A percentile compares a stretch with the other conserved stretches of the same genome.
Conservation (phyloP, 495 filamentous ascomycete species). For the Hyaloscypha hepaticicola region DNA sequence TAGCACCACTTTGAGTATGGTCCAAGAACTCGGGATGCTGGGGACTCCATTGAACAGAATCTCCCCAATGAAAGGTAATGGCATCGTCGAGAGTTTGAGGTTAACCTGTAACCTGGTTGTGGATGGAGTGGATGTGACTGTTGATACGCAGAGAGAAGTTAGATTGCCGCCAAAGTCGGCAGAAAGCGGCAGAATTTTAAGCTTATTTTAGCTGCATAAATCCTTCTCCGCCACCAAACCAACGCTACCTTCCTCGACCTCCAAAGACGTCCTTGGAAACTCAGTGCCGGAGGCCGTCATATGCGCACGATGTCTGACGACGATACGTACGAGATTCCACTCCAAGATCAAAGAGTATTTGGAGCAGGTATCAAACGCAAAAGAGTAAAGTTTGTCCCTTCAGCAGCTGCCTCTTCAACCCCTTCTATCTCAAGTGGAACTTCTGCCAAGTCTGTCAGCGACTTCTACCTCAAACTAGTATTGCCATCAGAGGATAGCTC, state of each 20-base stretch:
- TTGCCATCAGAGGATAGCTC: constrained; percentile 41
- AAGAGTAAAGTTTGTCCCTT: constrained; percentile 75
- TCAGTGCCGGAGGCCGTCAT: neutral
- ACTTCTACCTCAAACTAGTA: constrained; percentile 73
- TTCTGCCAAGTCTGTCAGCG: constrained; percentile 48
- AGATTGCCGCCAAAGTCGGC: neutral
- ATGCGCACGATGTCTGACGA: constrained; percentile 27
- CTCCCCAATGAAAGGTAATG: constrained; percentile 68
- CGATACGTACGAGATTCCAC: constrained; percentile 48
- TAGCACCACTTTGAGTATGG: constrained; percentile 57
- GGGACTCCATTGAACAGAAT: constrained; percentile 62
- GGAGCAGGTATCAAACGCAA: constrained; percentile 75
- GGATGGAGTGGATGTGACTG: neutral
- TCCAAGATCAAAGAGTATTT: constrained; percentile 74
- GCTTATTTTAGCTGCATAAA: constrained; percentile 12
- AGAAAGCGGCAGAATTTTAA: constrained; percentile 22
- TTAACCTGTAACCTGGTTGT: neutral
- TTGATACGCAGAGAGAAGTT: neutral
- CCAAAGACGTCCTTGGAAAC: neutral
- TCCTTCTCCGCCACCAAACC: neutral
- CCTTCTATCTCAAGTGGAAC: constrained; percentile 45
- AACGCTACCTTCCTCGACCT: neutral
- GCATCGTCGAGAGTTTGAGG: constrained; percentile 54
- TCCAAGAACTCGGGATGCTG: constrained; percentile 36
- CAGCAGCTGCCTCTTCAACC: constrained; percentile 44